A percentile compares a stretch with the other conserved stretches of the same genome.
Evolutionary conservation across 1,284 basidiomycete genomes (phyloP).

Genomic region (Fomitopsis pinicola): DNA sequence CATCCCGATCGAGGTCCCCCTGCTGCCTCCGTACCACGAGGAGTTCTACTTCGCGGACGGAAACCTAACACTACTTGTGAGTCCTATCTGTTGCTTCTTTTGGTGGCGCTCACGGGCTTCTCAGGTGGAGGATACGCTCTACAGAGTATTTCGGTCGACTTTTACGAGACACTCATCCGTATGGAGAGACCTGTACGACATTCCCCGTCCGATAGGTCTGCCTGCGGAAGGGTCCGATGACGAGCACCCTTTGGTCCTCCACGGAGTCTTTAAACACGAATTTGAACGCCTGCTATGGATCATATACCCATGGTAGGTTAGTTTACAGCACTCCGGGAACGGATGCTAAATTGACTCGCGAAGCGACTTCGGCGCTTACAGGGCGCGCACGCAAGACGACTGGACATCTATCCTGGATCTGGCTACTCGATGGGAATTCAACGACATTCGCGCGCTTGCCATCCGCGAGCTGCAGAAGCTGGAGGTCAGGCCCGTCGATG

Average conservation of each 20-base stretch:
- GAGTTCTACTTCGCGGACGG: constrained; percentile 29
- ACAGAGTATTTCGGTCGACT: constrained; percentile 25
- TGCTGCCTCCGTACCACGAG: constrained; percentile 10
- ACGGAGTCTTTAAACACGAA: constrained; percentile 21
- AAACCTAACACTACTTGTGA: constrained; percentile 25
- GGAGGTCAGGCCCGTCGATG: constrained; percentile 22
- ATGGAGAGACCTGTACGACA: constrained; percentile 23
- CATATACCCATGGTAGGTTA: constrained; percentile 25
- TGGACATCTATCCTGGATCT: constrained; percentile 33
- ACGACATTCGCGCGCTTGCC: constrained; percentile 25
- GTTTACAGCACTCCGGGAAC: not conserved
- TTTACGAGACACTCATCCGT: constrained; percentile 25
- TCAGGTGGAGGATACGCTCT: constrained; percentile 29
- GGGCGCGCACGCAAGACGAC: constrained; percentile 25
- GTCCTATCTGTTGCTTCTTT: not conserved
- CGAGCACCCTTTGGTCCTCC: constrained; percentile 22
- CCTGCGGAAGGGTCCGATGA: constrained; percentile 16
- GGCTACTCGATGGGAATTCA: constrained; percentile 29
- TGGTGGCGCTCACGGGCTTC: not conserved
- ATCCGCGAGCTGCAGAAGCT: constrained; percentile 22
- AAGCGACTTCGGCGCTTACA: constrained; percentile 18
- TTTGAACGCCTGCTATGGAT: constrained; percentile 29
- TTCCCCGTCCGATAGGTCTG: constrained; percentile 11
- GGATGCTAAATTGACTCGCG: not conserved
- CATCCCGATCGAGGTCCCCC: not conserved